Base-by-base conservation (phyloP, 768 basidiomycete species). In the Coprinellus aureogranulatus region DNA sequence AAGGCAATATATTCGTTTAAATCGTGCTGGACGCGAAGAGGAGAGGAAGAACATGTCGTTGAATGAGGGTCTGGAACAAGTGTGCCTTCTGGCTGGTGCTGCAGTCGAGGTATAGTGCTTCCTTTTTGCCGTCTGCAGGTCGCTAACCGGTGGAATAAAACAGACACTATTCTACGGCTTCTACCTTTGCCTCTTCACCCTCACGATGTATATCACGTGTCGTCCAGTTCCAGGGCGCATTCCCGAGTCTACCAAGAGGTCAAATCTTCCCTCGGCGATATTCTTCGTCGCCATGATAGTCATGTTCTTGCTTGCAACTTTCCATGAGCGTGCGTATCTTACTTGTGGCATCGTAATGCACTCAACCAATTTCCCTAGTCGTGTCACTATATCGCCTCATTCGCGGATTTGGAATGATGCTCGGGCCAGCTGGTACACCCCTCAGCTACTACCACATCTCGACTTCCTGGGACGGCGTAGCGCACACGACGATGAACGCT, bases 291-390 rank as follows among this genome's bases (percentile, higher is more conserved):
- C 64, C 0, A 67, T 63, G 11, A 55, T 68, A 11, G 16, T 68
- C 11, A 64, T 70, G 65, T 70, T 63, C 47, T 37, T 64, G 11
- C 37, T 66, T 11, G 61, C 68, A 14, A 68, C 66, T 9, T 42
- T 64, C 9, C 66, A 71, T 51, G 57, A 67, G 20, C 56, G 70
- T 69, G 34, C 47, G 62, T 45, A 10, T n/a, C 48, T n/a, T n/a
- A n/a, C n/a, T n/a, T n/a, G n/a, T n/a, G n/a, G n/a, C n/a, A n/a
- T n/a, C n/a, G n/a, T n/a, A n/a, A n/a, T n/a, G n/a, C n/a, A n/a
- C n/a, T n/a, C n/a, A n/a, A n/a, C n/a, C n/a, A 34, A 34, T 14
- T 6, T 6, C 34, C 6, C 5, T 4, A 66, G 65, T 59, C 25
- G 39, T 65, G 4, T 53, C 48, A 6, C 53, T 69, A n/a, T 65